phyloP scores from a whole-genome alignment of 2,329 filamentous ascomycete genomes.

The Beauveria scarabaeidicola region DNA sequence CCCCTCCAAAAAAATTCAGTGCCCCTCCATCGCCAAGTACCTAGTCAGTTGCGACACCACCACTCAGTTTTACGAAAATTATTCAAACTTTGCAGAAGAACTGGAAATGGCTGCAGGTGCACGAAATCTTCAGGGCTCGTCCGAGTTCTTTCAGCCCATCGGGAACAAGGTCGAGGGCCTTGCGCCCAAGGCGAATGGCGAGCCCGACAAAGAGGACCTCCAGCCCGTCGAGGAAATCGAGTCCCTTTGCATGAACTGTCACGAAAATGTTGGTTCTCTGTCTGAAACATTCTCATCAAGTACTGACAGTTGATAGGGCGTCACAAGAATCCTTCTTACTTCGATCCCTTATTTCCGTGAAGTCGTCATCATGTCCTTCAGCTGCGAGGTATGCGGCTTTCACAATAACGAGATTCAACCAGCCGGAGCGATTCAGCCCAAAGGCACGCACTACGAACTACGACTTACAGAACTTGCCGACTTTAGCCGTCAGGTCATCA shows the following conservation, averaged over 20 bases:
- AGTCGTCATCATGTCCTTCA: conserved; percentile 94
- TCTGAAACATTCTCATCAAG: neutral
- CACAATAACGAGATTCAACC: conserved; percentile 91
- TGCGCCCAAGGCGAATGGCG: conserved; percentile 29
- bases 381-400: conserved; percentile 80
- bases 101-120: conserved; percentile 34
- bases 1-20: conserved; percentile 19
- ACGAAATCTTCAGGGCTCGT: conserved; percentile 28
- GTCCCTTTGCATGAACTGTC: conserved; percentile 81
- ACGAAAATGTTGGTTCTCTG: conserved; percentile 55
- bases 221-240: conserved; percentile 61
- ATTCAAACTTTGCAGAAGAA: neutral
- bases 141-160: conserved; percentile 54
- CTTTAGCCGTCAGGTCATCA: conserved; percentile 80
- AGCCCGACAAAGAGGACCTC: conserved; percentile 32
- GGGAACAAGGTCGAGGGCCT: conserved; percentile 52
- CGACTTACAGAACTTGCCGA: conserved; percentile 65
- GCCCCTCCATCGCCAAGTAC: conserved; percentile 8
- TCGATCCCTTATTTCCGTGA: conserved; percentile 96
- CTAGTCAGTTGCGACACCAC: conserved; percentile 11
- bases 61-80: neutral
- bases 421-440: conserved; percentile 84
- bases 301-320: conserved; percentile 48
- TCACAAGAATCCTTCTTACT: conserved; percentile 78
- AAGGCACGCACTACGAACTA: conserved; percentile 76